Evolutionary conservation across 495 filamentous ascomycete species (phyloP).

Genomic region (Cairneyella variabilis): DNA sequence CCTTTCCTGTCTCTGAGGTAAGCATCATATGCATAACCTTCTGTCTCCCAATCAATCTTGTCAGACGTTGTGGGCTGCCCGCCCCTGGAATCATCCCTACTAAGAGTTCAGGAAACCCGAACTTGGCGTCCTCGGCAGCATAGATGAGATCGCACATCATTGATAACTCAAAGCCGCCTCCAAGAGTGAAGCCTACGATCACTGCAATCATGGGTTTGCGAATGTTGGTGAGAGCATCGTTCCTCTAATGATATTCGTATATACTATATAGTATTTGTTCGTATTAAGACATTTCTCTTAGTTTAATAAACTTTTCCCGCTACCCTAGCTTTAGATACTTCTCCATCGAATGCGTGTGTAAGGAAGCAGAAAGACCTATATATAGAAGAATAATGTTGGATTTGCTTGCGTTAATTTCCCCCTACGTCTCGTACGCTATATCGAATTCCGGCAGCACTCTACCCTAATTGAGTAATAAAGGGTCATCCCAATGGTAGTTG

Average conservation of each 20-base stretch:
- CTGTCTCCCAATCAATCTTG: slow-evolving; percentile 36
- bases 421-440: slow-evolving; percentile 95
- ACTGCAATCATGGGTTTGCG: slow-evolving; percentile 12
- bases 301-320: slow-evolving; percentile 99
- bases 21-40: slow-evolving; percentile 18
- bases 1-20: background rate
- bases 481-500: slow-evolving; percentile 65
- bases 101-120: slow-evolving; percentile 41
- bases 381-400: slow-evolving; percentile 90
- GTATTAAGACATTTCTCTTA: slow-evolving; percentile 80
- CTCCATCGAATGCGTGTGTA: slow-evolving; percentile 86
- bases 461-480: slow-evolving; percentile 88
- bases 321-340: slow-evolving; percentile 85
- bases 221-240: too few relatives aligned
- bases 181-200: slow-evolving; percentile 10
- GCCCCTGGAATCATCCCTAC: slow-evolving; percentile 41
- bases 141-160: slow-evolving; percentile 39
- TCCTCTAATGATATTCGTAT: slow-evolving; percentile 95
- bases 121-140: slow-evolving; percentile 28
- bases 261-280: slow-evolving; percentile 85
- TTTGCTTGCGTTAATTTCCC: slow-evolving; percentile 69
- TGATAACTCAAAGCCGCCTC: slow-evolving; percentile 13
- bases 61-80: slow-evolving; percentile 39
- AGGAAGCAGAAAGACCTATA: slow-evolving; percentile 91
- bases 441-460: slow-evolving; percentile 81